Evolutionary conservation across 164 flowering plant genomes (phyloP), one percentile per base, ranked within the genome.

Genomic region (Chloranthus sessilifolius): DNA sequence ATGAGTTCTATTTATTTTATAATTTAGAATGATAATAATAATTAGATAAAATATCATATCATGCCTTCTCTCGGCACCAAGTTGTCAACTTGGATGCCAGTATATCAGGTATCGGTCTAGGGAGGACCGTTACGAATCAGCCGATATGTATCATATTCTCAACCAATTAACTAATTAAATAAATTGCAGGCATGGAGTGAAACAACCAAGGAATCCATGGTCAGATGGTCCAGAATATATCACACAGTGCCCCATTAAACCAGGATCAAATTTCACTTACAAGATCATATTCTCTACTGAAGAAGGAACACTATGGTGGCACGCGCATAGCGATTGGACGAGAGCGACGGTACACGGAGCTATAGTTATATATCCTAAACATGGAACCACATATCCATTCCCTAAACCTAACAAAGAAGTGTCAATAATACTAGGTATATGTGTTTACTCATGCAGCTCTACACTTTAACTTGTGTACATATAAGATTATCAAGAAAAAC

Each of bases 241-340:
- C 7, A 77, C 82, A 2, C 82, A 77, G 31, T 77, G 80, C 43
- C 80, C 80, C 0, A 71, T 80, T 7, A 21, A 53, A 54, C 75
- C 82, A 0, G 75, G 82, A 24, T 5, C 24, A 0, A 66, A 43
- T 0, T 80, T 67, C 50, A 64, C 12, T 1, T 65, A 77, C 43
- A 55, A 56, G 37, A 26, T 74, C 15, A 37, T 39, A 19, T 43
- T 77, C 17, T 50, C 74, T 0, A 12, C 22, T 0, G 79, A 80
- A 26, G 76, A 68, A 60, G 83, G 83, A 0, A 77, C 85, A 0
- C 3, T 79, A 0, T 79, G 84, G 84, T 79, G 81, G 81, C 84
- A 79, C 34, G 84, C 84, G 5, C 81, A 79, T 24, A 80, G 76
- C 23, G 78, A 58, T 4, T 77, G 85, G 85, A 28, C 64, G 1